Conservation (phyloP, 768 basidiomycete genomes). For the Phlegmacium glaucopus region DNA sequence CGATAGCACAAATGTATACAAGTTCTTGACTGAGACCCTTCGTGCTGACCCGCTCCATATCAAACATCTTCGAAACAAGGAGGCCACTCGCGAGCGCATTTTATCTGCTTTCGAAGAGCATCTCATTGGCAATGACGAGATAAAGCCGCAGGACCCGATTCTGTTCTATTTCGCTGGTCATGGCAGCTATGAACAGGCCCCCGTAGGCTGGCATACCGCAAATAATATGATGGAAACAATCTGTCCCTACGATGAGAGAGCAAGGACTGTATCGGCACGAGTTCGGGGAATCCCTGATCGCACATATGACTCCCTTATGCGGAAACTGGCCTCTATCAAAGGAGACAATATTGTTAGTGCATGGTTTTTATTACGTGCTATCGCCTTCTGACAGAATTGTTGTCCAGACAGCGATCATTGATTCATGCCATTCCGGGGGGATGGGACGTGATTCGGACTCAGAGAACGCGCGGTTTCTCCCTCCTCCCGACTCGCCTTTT, state of each 20-base stretch:
- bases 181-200: neutral
- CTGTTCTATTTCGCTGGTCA: neutral
- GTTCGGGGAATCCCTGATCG: constrained; percentile 7
- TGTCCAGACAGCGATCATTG: constrained; percentile 8
- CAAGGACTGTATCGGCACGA: neutral
- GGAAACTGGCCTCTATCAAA: constrained; percentile 1
- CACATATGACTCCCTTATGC: constrained; percentile 1
- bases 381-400: neutral
- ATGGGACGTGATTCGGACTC: constrained; percentile 3
- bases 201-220: neutral
- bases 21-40: neutral
- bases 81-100: neutral
- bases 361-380: neutral
- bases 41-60: neutral
- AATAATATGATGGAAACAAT: neutral
- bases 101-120: neutral
- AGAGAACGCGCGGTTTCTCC: neutral
- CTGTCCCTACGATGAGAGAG: neutral
- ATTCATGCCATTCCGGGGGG: constrained; percentile 9
- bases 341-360: constrained; percentile 10
- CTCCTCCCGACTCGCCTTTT: neutral
- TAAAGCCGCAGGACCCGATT: neutral
- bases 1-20: neutral
- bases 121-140: neutral
- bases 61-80: neutral